Percentiles rank a stretch among this genome's conserved stretches.
Conservation (phyloP, 139 green algal species). For the Parachlorella kessleri region DNA sequence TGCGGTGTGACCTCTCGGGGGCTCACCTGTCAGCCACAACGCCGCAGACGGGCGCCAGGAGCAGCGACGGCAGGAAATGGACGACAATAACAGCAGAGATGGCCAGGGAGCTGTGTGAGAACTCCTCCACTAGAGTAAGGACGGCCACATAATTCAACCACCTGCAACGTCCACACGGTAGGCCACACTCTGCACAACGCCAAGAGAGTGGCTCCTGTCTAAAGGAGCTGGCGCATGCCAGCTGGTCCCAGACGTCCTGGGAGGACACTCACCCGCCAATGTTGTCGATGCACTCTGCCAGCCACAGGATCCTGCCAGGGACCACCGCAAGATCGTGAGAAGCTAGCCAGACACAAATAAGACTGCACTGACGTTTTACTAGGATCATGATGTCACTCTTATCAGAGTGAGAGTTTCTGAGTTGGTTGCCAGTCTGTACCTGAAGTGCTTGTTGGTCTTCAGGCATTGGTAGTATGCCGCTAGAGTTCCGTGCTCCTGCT, state of each 20-base stretch:
- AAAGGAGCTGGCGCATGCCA: too few species aligned
- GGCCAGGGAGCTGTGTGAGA: slow-evolving; percentile 33
- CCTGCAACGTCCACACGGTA: too few species aligned
- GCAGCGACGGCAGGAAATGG: slow-evolving; percentile 43
- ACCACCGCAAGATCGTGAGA: background rate
- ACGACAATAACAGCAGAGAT: slow-evolving; percentile 41
- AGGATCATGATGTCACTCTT: background rate
- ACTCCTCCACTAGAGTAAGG: slow-evolving; percentile 30
- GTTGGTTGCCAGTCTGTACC: too few species aligned
- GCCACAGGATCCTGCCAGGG: background rate
- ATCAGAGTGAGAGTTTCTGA: background rate
- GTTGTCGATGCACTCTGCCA: slow-evolving; percentile 16
- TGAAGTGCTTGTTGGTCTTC: background rate
- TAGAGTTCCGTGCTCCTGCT: background rate
- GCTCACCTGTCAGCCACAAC: slow-evolving; percentile 53
- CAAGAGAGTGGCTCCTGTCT: background rate
- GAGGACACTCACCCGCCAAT: background rate
- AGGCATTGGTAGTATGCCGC: background rate
- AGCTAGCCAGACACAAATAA: too few species aligned
- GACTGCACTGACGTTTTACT: too few species aligned
- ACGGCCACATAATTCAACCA: slow-evolving; percentile 52
- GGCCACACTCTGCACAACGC: too few species aligned
- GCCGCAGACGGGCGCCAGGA: slow-evolving; percentile 47
- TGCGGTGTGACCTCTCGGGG: too few species aligned
- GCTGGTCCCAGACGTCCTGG: too few species aligned